Evolutionary conservation across 1,139 yeast genomes (phyloP).

Genomic region (Starmera stellimalicola): DNA sequence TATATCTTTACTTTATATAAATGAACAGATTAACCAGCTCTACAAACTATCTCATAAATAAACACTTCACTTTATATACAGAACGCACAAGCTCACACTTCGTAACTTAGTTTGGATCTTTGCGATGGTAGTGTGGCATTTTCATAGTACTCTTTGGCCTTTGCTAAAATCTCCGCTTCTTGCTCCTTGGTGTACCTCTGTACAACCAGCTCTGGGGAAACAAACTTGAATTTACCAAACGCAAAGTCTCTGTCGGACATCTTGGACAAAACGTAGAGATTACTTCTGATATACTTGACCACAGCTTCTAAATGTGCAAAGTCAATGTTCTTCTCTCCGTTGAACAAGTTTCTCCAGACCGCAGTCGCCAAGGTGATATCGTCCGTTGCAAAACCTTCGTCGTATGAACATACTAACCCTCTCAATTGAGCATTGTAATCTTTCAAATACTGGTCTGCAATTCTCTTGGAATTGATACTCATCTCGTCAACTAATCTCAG

Average conservation of each 20-base stretch:
- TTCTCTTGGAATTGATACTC: slow-evolving; percentile 73
- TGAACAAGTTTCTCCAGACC: slow-evolving; percentile 84
- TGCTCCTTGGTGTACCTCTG: slow-evolving; percentile 59
- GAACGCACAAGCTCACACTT: too few relatives aligned
- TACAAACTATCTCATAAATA: too few relatives aligned
- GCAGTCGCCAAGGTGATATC: slow-evolving; percentile 86
- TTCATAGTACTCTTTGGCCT: slow-evolving; percentile 35
- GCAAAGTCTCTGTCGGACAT: slow-evolving; percentile 90
- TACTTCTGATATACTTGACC: slow-evolving; percentile 81
- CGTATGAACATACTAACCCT: slow-evolving; percentile 85
- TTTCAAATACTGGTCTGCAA: slow-evolving; percentile 78
- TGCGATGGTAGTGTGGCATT: slow-evolving; percentile 49
- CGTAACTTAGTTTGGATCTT: slow-evolving; percentile 49
- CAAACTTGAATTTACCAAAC: slow-evolving; percentile 77
- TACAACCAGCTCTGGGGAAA: slow-evolving; percentile 76
- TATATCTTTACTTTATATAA: too few relatives aligned
- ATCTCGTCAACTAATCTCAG: slow-evolving; percentile 76
- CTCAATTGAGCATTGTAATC: slow-evolving; percentile 86
- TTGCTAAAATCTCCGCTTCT: slow-evolving; percentile 33
- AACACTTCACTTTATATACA: too few relatives aligned
- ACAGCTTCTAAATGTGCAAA: slow-evolving; percentile 78
- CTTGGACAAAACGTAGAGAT: slow-evolving; percentile 75
- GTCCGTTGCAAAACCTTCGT: slow-evolving; percentile 78
- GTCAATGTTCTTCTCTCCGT: slow-evolving; percentile 77
- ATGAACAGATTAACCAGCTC: too few relatives aligned